Conservation (phyloP, 371 early-diverging fungal genomes). For the Umbelopsis sp. region DNA sequence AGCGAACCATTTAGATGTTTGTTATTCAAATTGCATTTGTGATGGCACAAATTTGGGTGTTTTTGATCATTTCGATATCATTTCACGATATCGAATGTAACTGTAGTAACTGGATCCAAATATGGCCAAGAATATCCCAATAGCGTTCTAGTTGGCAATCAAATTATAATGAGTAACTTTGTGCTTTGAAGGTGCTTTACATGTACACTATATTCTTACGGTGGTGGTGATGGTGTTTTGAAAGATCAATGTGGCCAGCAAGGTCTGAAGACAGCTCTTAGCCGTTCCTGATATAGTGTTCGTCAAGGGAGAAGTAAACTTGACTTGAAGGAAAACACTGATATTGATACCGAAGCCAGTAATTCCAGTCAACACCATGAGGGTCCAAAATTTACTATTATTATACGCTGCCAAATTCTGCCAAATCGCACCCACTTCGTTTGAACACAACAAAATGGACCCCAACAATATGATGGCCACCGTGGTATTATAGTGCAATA, state of each 20-base stretch:
- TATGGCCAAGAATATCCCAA: constrained; percentile 69
- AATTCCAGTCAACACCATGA: constrained; percentile 71
- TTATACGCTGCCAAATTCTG: constrained; percentile 39
- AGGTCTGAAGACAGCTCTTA: constrained; percentile 76
- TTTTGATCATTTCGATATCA: constrained; percentile 38
- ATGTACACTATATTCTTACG: constrained; percentile 41
- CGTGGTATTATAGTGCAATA: constrained; percentile 76
- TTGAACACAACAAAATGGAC: constrained; percentile 63
- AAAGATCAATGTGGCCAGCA: constrained; percentile 69
- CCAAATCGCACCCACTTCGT: constrained; percentile 60
- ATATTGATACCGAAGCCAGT: constrained; percentile 78
- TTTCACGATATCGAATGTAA: constrained; percentile 70
- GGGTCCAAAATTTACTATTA: constrained; percentile 63
- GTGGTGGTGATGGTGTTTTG: constrained; percentile 67
- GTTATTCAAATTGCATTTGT: too few relatives aligned
- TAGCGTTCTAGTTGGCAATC: constrained; percentile 52
- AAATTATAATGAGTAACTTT: constrained; percentile 7
- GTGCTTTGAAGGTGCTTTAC: constrained; percentile 2
- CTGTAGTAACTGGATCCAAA: constrained; percentile 71
- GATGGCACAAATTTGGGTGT: background rate
- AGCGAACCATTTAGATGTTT: too few relatives aligned
- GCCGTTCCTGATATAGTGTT: constrained; percentile 81
- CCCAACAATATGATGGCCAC: constrained; percentile 64
- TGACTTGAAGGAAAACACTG: constrained; percentile 78
- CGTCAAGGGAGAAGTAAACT: constrained; percentile 74